Conservation (phyloP, 768 basidiomycete species). For the Hericium erinaceus region DNA sequence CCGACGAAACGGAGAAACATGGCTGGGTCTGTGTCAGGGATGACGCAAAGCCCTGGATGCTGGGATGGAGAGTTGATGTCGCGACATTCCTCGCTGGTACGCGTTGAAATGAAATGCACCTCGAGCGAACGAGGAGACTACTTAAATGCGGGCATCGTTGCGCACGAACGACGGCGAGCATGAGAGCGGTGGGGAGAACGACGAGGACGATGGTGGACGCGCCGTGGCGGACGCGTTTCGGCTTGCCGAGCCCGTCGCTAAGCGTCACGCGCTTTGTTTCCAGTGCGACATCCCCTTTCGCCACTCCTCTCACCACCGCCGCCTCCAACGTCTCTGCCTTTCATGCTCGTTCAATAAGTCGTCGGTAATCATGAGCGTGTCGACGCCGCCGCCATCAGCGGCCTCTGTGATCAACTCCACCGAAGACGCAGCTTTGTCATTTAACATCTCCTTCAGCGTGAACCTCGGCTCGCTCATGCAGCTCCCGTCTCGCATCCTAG, state of each 20-base stretch:
- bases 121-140: not conserved
- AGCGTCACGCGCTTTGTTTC: not conserved
- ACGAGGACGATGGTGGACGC: not conserved
- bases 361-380: not conserved
- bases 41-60: conserved; percentile 7
- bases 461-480: conserved; percentile 25
- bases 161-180: not conserved
- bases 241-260: not conserved
- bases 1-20: conserved; percentile 8
- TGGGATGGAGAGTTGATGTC: conserved; percentile 1
- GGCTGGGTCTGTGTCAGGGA: conserved; percentile 12
- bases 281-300: not conserved
- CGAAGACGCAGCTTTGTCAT: not conserved
- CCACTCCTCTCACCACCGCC: not conserved
- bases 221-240: not conserved
- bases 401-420: not conserved
- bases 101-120: not conserved
- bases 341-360: not conserved
- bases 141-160: not conserved
- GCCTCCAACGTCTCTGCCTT: not conserved
- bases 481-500: conserved; percentile 32
- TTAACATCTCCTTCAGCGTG: conserved; percentile 18
- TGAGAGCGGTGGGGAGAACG: not conserved
- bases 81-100: not conserved
- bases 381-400: not conserved